Base-by-base conservation (phyloP, 371 early-diverging fungal species). In the Haplosporangium sp. region DNA sequence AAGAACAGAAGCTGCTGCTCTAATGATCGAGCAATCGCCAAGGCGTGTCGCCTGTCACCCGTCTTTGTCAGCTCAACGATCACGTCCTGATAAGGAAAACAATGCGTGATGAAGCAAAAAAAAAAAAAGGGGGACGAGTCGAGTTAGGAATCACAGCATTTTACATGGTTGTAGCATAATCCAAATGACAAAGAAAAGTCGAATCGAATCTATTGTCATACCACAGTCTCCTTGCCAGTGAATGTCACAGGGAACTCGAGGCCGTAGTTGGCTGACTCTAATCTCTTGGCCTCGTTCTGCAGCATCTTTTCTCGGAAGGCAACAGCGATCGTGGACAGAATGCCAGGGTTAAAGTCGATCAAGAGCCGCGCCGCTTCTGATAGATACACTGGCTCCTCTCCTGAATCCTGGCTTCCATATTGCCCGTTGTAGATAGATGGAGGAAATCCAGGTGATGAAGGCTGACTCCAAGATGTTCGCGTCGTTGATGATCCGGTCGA, bases 141-240 rank as follows among this genome's bases (percentile, higher is more conserved):
- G 38, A 9, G 18, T 38, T 29, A 9, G 40, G 18, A 47, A 41
- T 36, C 53, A 36, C 50, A 42, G 38, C 42, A 23, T 50, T 37
- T 37, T 23, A 40, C 18, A 45, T n/a, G n/a, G n/a, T 16, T 18
- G 8, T 43, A 55, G 38, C 36, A 75, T 29, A 29, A 29, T 29
- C 29, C 29, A 29, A 29, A 29, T 29, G 73, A 62, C 40, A 29
- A 29, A 29, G 29, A 29, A 29, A 29, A 29, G 29, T 29, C 29
- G 29, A 29, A 4, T 29, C 4, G 29, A 29, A 29, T 29, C 29
- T 29, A 29, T 29, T 29, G 4, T 29, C 88, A 63, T 86, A 93
- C 95, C 68, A 96, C 95, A 5, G 93, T 94, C 42, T 94, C 93
- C 64, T 87, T 86, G 37, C 96, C 97, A 36, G 90, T 87, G 82